Base-by-base conservation (phyloP, 2,329 filamentous ascomycete species). In the Elsinoe fawcettii region DNA sequence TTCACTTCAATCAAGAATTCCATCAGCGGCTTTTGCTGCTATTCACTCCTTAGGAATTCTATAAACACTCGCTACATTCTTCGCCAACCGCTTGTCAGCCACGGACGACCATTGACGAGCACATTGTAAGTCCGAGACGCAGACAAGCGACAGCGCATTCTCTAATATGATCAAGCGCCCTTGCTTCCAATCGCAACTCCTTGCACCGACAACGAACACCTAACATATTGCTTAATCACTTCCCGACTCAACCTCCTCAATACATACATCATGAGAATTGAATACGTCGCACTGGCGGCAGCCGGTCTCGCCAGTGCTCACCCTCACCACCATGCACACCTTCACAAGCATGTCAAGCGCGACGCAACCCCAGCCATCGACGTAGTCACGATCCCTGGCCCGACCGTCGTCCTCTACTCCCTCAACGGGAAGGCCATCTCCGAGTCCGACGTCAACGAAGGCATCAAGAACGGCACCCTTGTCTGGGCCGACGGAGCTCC, bases 371-470 rank as follows among this genome's bases (percentile, higher is more conserved):
- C 73, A 30, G 71, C 77, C 53, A 75, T 80, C 34, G 73, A 76
- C 51, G 75, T 80, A 58, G 79, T 82, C 56, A 77, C 80, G 56
- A 78, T 84, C 53, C 75, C 79, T 39, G 81, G 79, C 41, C 79
- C 84, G 30, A 84, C 82, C 54, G 80, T 84, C 63, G 82, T 85
- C 57, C 80, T 86, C 58, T 96, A 91, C 73, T 79, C 86, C 68
- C 75, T 91, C 56, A 81, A 86, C 60, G 86, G 85, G 60, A 65
- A 83, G 66, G 61, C 74, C 32, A 79, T 95, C 63, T 75, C 77
- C 55, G 73, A 80, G 60, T 72, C 80, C 0, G 80, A 90, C 60
- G 90, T 90, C 56, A 79, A 86, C 73, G 69, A 81, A 57, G 89
- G 90, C 62, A 79, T 97, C 64, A 74, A 79, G 58, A 80, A 85